These are phyloP conservation scores for Gillenia trifoliata DNA, from an alignment of 306 rosid genomes.

Conservation along the genomic window DNA sequence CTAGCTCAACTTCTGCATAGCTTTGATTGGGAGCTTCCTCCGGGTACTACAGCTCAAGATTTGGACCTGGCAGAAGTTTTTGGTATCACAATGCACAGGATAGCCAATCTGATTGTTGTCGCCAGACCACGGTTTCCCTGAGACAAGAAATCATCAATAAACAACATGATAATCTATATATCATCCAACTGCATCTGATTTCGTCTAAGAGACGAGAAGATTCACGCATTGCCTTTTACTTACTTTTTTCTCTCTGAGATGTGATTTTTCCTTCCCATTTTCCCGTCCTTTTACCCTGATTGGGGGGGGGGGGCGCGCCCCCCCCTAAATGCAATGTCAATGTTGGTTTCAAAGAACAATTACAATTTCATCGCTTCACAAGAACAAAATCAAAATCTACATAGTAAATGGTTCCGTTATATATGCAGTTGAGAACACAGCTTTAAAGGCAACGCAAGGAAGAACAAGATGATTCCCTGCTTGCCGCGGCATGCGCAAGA, in stretches of 20 bases:
- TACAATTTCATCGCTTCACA: background rate
- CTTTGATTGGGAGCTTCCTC: constrained; percentile 70
- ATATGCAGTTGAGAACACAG: background rate
- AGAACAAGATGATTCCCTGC: background rate
- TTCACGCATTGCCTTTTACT: background rate
- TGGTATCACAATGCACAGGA: constrained; percentile 65
- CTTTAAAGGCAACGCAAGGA: background rate
- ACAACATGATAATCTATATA: background rate
- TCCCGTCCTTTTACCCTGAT: background rate
- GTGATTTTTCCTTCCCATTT: background rate
- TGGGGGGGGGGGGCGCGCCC: too few relatives aligned
- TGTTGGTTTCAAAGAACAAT: background rate
- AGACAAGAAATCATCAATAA: background rate
- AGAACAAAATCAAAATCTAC: background rate
- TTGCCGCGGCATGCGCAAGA: background rate
- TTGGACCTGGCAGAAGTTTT: constrained; percentile 58
- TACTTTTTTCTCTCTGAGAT: background rate
- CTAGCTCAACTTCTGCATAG: constrained; percentile 61
- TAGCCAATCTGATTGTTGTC: constrained; percentile 34
- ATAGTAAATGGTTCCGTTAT: background rate
- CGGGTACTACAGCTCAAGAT: constrained; percentile 34
- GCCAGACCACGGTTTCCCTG: constrained; percentile 40
- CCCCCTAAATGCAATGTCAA: background rate
- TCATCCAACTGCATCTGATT: background rate
- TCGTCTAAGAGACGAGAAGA: background rate